A percentile compares a stretch with the other conserved stretches of the same genome.
These are phyloP conservation scores for Paraconiothyrium brasiliense DNA, from an alignment of 2,329 filamentous ascomycete genomes.

Conservation along the genomic window DNA sequence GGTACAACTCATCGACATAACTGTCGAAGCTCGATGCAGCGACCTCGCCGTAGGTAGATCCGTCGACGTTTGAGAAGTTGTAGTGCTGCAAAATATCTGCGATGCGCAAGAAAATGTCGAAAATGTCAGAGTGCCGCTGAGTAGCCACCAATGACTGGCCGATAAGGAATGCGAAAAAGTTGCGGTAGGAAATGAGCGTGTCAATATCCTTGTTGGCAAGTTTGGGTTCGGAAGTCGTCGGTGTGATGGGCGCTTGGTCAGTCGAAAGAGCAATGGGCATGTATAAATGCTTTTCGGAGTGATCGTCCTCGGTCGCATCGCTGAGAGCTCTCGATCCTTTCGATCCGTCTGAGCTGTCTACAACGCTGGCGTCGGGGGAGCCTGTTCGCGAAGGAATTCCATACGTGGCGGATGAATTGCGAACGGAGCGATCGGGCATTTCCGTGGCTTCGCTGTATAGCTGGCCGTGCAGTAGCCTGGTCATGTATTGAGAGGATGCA, in stretches of 20 bases:
- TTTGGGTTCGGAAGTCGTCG: slow-evolving; percentile 35
- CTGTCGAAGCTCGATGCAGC: slow-evolving; percentile 72
- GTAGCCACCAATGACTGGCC: slow-evolving; percentile 70
- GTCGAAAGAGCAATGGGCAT: slow-evolving; percentile 66
- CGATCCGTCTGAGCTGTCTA: slow-evolving; percentile 55
- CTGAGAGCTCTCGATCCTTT: slow-evolving; percentile 59
- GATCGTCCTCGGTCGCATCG: slow-evolving; percentile 58
- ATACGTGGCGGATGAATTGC: slow-evolving; percentile 30
- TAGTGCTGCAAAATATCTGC: slow-evolving; percentile 65
- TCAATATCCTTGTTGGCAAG: slow-evolving; percentile 62
- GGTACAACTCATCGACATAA: slow-evolving; percentile 78
- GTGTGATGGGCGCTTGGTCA: slow-evolving; percentile 53
- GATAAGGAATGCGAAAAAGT: slow-evolving; percentile 71
- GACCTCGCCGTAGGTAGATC: slow-evolving; percentile 70
- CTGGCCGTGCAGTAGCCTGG: slow-evolving; percentile 64
- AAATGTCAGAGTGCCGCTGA: slow-evolving; percentile 62
- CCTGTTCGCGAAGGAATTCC: slow-evolving; percentile 43
- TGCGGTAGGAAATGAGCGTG: slow-evolving; percentile 67
- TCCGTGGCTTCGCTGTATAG: slow-evolving; percentile 53
- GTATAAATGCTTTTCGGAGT: slow-evolving; percentile 64
- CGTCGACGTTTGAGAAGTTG: slow-evolving; percentile 69
- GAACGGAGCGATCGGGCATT: slow-evolving; percentile 32
- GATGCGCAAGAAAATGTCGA: slow-evolving; percentile 70
- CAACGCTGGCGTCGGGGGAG: slow-evolving; percentile 44
- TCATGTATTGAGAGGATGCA: slow-evolving; percentile 65